Evolutionary conservation across 192 early-diverging fungal species (phyloP), one percentile per base, ranked within the genome.

Genomic region (Backusella tarrabulga): DNA sequence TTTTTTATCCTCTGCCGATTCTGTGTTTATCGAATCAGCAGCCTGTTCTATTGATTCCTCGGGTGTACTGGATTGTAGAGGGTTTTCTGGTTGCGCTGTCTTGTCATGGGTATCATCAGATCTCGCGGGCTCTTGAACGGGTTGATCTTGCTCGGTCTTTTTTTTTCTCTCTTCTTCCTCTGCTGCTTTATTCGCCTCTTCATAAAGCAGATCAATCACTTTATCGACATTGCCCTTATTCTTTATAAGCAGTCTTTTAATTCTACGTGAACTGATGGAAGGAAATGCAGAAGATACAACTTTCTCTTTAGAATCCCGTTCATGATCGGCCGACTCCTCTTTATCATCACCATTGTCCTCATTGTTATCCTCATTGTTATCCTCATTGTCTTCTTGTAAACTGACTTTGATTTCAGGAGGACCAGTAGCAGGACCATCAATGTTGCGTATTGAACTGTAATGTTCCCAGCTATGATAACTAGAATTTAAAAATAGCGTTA

Each of bases 391-490:
- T 36, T 15, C 68, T 8, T 40, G 73, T 42, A 69, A 29, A 35
- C 21, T 69, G n/a, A 54, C 72, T 46, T 86, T 88, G 29, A 93
- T 91, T 34, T 89, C 79, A 2, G 93, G 92, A 56, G 85, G 78
- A 15, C 93, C 93, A 1, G 77, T 80, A 26, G 87, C 83, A 19
- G 93, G 92, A 0, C 92, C 93, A 56, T 82, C 79, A 23, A 85
- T 83, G 60, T 92, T 93, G 4, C 92, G 81, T 34, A 94, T 89
- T 1, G 93, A 94, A 50, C 90, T 92, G 56, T 94, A 93, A 75
- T 92, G 92, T 72, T 93, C 91, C 84, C 91, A 93, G 68, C 86
- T 90, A 68, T 93, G 92, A 77, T 93, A 93, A 1, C 87, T 87
- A 60, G 38, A 40, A 7, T 14, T 46, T 12, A 42, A 68, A 68